Base-by-base conservation (phyloP, 164 flowering plant species). In the Akebia trifoliata region DNA sequence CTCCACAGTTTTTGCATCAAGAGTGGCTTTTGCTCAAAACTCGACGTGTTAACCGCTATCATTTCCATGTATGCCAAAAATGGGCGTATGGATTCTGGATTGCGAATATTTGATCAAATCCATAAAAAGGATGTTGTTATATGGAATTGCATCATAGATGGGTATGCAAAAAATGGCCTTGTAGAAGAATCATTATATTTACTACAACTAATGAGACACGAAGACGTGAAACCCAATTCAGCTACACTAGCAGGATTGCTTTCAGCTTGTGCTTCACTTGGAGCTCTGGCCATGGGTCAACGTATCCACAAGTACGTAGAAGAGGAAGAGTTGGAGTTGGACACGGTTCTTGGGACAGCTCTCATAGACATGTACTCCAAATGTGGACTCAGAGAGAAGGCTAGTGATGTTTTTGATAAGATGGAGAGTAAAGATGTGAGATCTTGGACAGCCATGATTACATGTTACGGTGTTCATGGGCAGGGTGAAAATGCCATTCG, bases 391-490 rank as follows among this genome's bases (percentile, higher is more conserved):
- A 43, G 73, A 18, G 69, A 69, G 10, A 61, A 59, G 53, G 77
- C 85, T 17, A 38, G 63, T 35, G 57, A 61, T n/a, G 54, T 80
- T 38, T 80, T 80, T 47, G 38, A 72, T 10, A 60, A 53, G 55
- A 73, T 66, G 63, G 44, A 39, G 34, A 40, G 9, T 12, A 72
- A 70, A 57, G 85, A 80, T 70, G 81, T 78, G 44, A 71, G 54
- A 60, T 45, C 72, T 34, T 78, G 82, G 81, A 75, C 80, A n/a
- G 78, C 78, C 0, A 71, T 80, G 77, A 75, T 80, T 59, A 56
- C 63, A 7, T 80, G 73, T 50, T 68, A 56, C 49, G 78, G 81
- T 8, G 34, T 65, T 36, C 73, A 80, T 64, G 85, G 85, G 61
- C 66, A 65, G 57, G 75, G 65, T 18, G 31, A 18, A 24, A 46